Percentiles rank a stretch among this genome's conserved stretches.
phyloP scores from a whole-genome alignment of 139 green algal genomes.

The Coccomyxa sp. region DNA sequence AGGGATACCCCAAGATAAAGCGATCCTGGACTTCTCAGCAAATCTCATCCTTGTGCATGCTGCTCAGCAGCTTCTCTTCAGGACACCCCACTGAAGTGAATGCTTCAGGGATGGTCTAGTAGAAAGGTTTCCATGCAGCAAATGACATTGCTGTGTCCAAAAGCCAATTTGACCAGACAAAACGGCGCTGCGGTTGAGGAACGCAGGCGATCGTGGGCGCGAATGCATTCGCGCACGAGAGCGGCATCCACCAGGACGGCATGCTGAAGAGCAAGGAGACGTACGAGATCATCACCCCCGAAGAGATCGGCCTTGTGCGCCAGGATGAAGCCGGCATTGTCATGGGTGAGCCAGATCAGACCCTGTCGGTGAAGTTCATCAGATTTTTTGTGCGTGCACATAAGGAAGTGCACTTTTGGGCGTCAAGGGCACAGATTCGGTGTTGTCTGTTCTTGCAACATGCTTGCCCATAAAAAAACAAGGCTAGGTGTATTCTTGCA shows the following conservation, averaged over 20 bases:
- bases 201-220: constrained; percentile 92
- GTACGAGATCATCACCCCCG: constrained; percentile 99
- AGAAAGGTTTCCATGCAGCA: too few species aligned
- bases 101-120: too few species aligned
- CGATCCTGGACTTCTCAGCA: too few species aligned
- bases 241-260: constrained; percentile 94
- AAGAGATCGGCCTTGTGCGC: constrained; percentile 87
- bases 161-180: too few species aligned
- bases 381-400: neutral
- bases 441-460: neutral
- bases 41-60: too few species aligned
- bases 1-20: too few species aligned
- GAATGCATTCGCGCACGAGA: constrained; percentile 97
- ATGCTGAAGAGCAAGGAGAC: constrained; percentile 74
- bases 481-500: neutral
- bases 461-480: neutral
- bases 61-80: too few species aligned
- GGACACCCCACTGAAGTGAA: too few species aligned
- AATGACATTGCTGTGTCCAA: too few species aligned
- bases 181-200: too few species aligned
- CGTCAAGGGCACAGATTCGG: neutral
- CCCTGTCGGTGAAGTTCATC: neutral
- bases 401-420: neutral
- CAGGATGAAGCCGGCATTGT: constrained; percentile 75
- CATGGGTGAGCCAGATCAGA: constrained; percentile 29